phyloP scores from a whole-genome alignment of 2,329 filamentous ascomycete species.

The Orbilia brochopaga region DNA sequence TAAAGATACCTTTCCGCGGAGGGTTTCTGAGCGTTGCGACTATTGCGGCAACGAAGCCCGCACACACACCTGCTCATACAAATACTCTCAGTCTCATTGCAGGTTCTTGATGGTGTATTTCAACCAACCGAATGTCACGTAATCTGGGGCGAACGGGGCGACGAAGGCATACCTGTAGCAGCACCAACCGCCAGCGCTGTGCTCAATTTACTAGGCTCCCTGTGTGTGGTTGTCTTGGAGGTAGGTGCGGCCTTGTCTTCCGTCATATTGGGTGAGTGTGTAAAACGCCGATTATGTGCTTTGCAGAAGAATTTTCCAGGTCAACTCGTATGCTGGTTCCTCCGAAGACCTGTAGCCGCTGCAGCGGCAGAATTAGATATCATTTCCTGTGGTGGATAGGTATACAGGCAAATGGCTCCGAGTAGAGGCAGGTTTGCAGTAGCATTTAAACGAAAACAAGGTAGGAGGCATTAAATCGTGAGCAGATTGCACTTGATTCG shows the following conservation, averaged over 20 bases:
- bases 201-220: neutral
- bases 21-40: constrained; percentile 33
- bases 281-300: neutral
- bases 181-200: constrained; percentile 10
- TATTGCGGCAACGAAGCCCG: constrained; percentile 25
- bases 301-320: neutral
- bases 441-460: neutral
- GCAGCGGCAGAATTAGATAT: no score
- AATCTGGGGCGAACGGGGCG: neutral
- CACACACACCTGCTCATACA: constrained; percentile 25
- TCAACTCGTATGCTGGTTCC: neutral
- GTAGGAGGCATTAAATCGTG: no score
- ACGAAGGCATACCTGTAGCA: constrained; percentile 6
- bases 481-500: neutral
- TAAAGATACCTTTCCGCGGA: constrained; percentile 29
- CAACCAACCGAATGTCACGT: neutral
- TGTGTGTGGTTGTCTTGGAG: neutral
- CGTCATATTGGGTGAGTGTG: neutral
- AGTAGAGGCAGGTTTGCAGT: neutral
- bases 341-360: no score
- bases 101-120: neutral
- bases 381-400: no score
- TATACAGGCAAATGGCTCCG: no score
- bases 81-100: neutral
- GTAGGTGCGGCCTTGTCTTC: neutral